Conservation (phyloP, 2,329 filamentous ascomycete species). For the Pseudogymnoascus sp. region DNA sequence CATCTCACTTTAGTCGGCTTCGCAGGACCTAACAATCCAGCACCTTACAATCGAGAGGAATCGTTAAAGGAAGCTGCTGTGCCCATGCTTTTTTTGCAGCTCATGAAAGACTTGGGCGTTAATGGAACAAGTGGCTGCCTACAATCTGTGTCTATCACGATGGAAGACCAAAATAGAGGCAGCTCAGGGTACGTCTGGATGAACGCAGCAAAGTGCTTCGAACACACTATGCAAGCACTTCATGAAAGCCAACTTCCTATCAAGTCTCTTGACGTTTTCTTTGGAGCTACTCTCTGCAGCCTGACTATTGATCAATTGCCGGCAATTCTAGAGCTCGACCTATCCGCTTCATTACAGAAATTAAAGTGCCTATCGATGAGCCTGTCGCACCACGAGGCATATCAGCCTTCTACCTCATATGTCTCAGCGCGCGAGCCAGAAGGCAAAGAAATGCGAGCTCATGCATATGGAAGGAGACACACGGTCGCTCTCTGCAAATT, state of each 20-base stretch:
- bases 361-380: background rate
- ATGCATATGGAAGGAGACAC: background rate
- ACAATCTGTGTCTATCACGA: background rate
- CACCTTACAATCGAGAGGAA: background rate
- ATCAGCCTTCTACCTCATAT: background rate
- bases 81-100: background rate
- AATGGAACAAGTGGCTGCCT: background rate
- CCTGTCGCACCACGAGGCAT: background rate
- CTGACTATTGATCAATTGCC: background rate
- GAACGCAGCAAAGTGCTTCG: background rate
- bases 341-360: background rate
- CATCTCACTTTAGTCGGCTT: background rate
- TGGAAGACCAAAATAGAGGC: background rate
- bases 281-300: background rate
- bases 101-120: background rate
- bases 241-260: background rate
- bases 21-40: too few species aligned
- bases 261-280: background rate
- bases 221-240: background rate
- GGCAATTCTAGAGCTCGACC: background rate
- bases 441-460: background rate
- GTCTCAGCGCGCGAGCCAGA: background rate
- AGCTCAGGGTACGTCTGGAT: too few species aligned
- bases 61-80: background rate
- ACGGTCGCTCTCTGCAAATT: background rate